Conservation (phyloP, 768 basidiomycete genomes). For the Suillus luteus region DNA sequence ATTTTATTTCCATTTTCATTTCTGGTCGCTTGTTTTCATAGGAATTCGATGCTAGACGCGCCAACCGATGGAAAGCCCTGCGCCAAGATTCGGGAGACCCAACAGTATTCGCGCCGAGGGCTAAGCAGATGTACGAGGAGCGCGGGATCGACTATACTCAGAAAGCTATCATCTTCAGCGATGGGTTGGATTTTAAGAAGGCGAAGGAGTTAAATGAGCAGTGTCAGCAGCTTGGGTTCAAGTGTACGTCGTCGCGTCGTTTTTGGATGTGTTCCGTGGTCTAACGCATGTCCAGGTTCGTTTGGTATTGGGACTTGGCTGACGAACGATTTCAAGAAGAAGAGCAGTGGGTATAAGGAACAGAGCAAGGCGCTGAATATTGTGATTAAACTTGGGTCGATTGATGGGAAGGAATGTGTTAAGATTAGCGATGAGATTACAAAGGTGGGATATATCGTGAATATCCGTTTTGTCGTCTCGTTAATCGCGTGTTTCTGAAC, state of each 20-base stretch:
- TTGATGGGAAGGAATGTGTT: slow-evolving; percentile 75
- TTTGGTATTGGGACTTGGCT: slow-evolving; percentile 95
- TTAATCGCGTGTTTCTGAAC: background rate
- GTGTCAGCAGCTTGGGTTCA: slow-evolving; percentile 72
- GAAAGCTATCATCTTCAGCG: slow-evolving; percentile 84
- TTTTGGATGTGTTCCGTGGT: background rate
- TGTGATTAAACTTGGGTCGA: slow-evolving; percentile 86
- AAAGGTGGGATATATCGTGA: slow-evolving; percentile 52
- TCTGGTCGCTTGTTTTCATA: background rate
- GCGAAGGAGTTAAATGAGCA: slow-evolving; percentile 70
- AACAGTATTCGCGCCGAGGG: slow-evolving; percentile 72
- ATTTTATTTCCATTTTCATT: background rate
- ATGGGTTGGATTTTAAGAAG: slow-evolving; percentile 72
- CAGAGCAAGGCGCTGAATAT: slow-evolving; percentile 88
- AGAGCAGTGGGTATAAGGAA: slow-evolving; percentile 46
- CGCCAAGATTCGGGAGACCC: slow-evolving; percentile 97
- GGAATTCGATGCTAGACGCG: slow-evolving; percentile 58
- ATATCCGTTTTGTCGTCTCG: background rate
- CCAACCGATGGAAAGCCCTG: slow-evolving; percentile 74
- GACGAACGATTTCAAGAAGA: slow-evolving; percentile 80
- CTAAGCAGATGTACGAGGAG: slow-evolving; percentile 67
- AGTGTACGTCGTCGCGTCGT: slow-evolving; percentile 37
- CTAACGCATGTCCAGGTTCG: slow-evolving; percentile 49
- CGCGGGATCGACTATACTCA: slow-evolving; percentile 66
- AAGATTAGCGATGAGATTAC: slow-evolving; percentile 92